A percentile compares a stretch with the other conserved stretches of the same genome.
Evolutionary conservation across 129 eudicot species (phyloP).

Genomic region (Erigeron canadensis): DNA sequence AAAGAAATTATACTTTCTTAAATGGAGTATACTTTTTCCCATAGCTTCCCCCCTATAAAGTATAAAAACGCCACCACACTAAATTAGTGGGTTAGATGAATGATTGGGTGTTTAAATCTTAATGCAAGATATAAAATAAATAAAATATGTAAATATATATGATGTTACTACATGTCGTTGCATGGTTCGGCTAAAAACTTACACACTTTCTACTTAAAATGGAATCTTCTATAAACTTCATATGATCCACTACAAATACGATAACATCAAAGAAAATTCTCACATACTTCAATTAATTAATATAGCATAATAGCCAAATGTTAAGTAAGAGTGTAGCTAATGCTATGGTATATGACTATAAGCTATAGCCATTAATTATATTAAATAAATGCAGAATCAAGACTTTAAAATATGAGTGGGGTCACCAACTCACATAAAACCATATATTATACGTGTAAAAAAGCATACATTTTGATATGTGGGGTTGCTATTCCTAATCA

Average conservation of each 20-base stretch:
- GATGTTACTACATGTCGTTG: background rate
- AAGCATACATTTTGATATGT: slow-evolving; percentile 29
- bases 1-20: slow-evolving; percentile 35
- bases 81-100: slow-evolving; percentile 35
- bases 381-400: slow-evolving; percentile 13
- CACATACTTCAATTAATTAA: background rate
- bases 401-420: slow-evolving; percentile 29
- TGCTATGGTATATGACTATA: slow-evolving; percentile 17
- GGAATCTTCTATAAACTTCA: background rate
- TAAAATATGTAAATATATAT: too few relatives aligned
- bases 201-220: background rate
- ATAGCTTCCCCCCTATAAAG: slow-evolving; percentile 25
- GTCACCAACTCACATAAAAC: slow-evolving; percentile 29
- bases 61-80: slow-evolving; percentile 14
- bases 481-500: slow-evolving; percentile 33
- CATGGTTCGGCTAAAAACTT: background rate
- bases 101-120: slow-evolving; percentile 30
- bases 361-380: slow-evolving; percentile 5
- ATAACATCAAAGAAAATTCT: background rate
- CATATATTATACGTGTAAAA: slow-evolving; percentile 27
- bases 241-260: background rate
- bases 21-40: slow-evolving; percentile 27
- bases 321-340: slow-evolving; percentile 7
- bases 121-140: background rate
- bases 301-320: background rate